phyloP scores from a whole-genome alignment of 2,329 filamentous ascomycete genomes.

The Epichloe elymi region DNA sequence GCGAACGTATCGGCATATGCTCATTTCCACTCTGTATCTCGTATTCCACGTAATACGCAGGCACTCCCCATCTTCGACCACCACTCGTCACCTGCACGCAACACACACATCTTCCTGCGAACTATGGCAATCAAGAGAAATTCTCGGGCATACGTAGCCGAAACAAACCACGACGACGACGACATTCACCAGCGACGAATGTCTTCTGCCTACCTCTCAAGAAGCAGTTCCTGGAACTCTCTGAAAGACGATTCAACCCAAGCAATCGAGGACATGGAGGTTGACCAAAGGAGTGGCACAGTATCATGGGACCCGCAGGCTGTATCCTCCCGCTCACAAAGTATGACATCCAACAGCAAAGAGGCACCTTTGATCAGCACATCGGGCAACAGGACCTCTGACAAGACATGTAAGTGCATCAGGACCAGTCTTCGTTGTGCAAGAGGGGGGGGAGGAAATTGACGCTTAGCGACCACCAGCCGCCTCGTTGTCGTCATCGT shows the following conservation, averaged over 20 bases:
- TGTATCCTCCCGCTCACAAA: not conserved
- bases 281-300: slow-evolving; percentile 9
- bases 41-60: not conserved
- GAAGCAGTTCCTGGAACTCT: slow-evolving; percentile 18
- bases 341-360: slow-evolving; percentile 8
- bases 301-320: slow-evolving; percentile 8
- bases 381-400: not conserved
- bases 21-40: not conserved
- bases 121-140: slow-evolving; percentile 14
- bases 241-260: slow-evolving; percentile 15
- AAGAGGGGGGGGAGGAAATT: not conserved
- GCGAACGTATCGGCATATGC: not conserved
- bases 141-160: slow-evolving; percentile 12
- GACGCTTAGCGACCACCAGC: not conserved
- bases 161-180: slow-evolving; percentile 7
- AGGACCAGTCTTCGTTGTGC: not conserved
- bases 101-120: not conserved
- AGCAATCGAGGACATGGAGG: slow-evolving; percentile 12
- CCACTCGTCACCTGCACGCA: not conserved
- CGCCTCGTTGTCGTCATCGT: not conserved
- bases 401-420: slow-evolving; percentile 2
- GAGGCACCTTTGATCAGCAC: not conserved
- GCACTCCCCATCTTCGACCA: not conserved
- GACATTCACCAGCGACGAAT: slow-evolving; percentile 4
- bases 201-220: slow-evolving; percentile 14